These are phyloP conservation scores for Claviceps africana DNA, from an alignment of 2,329 filamentous ascomycete species.

Conservation along the genomic window DNA sequence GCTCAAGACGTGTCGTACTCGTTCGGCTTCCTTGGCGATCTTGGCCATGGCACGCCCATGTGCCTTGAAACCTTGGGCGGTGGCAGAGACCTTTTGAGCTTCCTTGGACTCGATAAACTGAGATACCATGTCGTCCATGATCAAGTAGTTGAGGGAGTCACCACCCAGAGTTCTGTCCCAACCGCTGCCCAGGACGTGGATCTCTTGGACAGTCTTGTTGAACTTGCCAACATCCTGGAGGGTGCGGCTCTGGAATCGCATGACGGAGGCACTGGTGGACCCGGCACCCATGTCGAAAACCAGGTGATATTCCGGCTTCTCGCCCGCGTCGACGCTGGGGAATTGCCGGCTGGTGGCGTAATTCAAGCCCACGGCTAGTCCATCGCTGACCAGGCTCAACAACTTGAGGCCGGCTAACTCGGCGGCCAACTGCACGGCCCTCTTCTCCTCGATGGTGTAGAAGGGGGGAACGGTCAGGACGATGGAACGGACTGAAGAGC, in stretches of 20 bases:
- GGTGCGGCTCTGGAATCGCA: conserved; percentile 76
- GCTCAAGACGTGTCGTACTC: conserved; percentile 75
- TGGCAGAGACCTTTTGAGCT: conserved; percentile 50
- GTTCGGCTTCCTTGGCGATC: conserved; percentile 85
- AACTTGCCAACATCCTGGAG: conserved; percentile 86
- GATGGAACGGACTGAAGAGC: conserved; percentile 58
- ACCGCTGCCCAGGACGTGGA: conserved; percentile 72
- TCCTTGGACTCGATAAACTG: conserved; percentile 60
- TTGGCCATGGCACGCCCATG: conserved; percentile 81
- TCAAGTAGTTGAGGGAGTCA: conserved; percentile 74
- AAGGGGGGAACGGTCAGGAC: conserved; percentile 86
- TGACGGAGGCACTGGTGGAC: conserved; percentile 75
- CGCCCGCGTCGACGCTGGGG: conserved; percentile 67
- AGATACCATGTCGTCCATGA: conserved; percentile 76
- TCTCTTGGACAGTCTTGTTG: conserved; percentile 95
- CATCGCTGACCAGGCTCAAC: conserved; percentile 74
- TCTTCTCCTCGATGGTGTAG: conserved; percentile 81
- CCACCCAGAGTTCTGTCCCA: conserved; percentile 88
- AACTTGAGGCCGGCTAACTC: conserved; percentile 80
- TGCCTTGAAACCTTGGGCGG: conserved; percentile 46
- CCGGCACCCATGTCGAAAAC: conserved; percentile 98
- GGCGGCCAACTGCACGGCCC: conserved; percentile 70
- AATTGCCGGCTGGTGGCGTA: conserved; percentile 89
- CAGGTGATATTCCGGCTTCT: conserved; percentile 79
- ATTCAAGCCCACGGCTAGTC: conserved; percentile 82